Evolutionary conservation across 75 land plant species (phyloP), one percentile per base, ranked within the genome.

Genomic region (Pinus tabuliformis): DNA sequence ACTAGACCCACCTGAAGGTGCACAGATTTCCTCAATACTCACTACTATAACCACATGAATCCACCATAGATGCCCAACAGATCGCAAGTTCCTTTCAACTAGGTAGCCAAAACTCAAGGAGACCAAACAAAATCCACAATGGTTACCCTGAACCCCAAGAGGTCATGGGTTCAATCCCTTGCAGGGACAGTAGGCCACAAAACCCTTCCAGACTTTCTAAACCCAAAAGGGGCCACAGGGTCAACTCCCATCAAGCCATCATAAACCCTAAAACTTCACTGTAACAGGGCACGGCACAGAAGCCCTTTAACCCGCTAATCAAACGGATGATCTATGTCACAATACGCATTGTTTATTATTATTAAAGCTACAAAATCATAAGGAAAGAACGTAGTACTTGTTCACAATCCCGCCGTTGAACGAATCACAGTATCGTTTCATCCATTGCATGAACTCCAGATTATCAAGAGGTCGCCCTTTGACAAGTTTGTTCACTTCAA

Each of bases 391-490:
- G 17, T 20, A 62, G 39, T 82, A 91, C 91, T 70, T 84, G 59
- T 77, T 66, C n/a, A 63, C 5, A 33, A 33, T 5, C 11, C 87
- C 93, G 30, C 91, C 91, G 63, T 87, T 91, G 24, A 86, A 81
- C 5, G 92, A 84, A 73, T 94, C 97, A 45, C 90, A 94, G 64
- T 92, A 94, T 64, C 87, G 80, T 76, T 94, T 94, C 87, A 93
- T 81, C 96, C 96, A 93, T 73, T 93, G 96, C 94, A 93, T 87
- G 59, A 93, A 93, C 77, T 93, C 96, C 80, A 93, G 64, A 76
- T 93, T 93, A 70, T 93, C 96, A 26, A 91, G 86, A 0, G 96
- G 90, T 74, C 96, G 81, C 66, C 96, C 92, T 75, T 93, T 93
- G 28, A 89, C 73, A 6, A 93, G 85, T 81, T 92, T 94, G 79